Percentiles rank a stretch among this genome's conserved stretches.
Evolutionary conservation across 1,284 basidiomycete genomes (phyloP).

Genomic region (Phlebopus sp.): DNA sequence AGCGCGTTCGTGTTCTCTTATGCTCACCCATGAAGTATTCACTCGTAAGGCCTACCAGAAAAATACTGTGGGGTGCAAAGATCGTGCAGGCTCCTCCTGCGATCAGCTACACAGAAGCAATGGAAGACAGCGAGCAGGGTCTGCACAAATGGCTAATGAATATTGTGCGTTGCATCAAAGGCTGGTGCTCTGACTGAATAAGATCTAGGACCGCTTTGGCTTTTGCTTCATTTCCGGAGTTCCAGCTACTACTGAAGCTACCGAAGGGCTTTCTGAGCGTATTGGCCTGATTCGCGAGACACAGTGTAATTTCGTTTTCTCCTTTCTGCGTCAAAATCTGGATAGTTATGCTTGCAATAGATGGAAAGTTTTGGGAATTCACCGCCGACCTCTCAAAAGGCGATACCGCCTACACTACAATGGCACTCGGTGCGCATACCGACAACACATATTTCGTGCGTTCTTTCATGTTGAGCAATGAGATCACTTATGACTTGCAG

Average conservation of each 20-base stretch:
- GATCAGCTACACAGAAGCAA: constrained; percentile 73
- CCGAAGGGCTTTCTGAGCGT: constrained; percentile 72
- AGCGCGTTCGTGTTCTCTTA: constrained; percentile 41
- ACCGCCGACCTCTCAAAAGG: constrained; percentile 90
- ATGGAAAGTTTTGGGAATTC: constrained; percentile 96
- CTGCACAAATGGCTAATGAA: constrained; percentile 82
- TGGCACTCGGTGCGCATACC: constrained; percentile 89
- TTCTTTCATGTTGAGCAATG: not conserved
- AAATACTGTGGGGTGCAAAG: constrained; percentile 77
- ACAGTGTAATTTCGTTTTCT: constrained; percentile 58
- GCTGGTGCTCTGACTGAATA: constrained; percentile 6
- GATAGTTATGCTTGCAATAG: constrained; percentile 36
- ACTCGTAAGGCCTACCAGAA: constrained; percentile 41
- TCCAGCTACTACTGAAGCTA: constrained; percentile 79
- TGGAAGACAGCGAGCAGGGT: constrained; percentile 63
- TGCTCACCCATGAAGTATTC: constrained; percentile 4
- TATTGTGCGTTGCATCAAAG: constrained; percentile 53
- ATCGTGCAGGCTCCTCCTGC: constrained; percentile 78
- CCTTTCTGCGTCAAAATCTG: not conserved
- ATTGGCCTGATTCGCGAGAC: constrained; percentile 93
- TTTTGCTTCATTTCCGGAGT: constrained; percentile 88
- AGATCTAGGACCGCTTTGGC: constrained; percentile 72
- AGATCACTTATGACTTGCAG: constrained; percentile 37
- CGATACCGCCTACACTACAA: constrained; percentile 88
- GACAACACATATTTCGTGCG: constrained; percentile 92